Evolutionary conservation across 495 filamentous ascomycete species (phyloP).

Genomic region (Neurospora sp.): DNA sequence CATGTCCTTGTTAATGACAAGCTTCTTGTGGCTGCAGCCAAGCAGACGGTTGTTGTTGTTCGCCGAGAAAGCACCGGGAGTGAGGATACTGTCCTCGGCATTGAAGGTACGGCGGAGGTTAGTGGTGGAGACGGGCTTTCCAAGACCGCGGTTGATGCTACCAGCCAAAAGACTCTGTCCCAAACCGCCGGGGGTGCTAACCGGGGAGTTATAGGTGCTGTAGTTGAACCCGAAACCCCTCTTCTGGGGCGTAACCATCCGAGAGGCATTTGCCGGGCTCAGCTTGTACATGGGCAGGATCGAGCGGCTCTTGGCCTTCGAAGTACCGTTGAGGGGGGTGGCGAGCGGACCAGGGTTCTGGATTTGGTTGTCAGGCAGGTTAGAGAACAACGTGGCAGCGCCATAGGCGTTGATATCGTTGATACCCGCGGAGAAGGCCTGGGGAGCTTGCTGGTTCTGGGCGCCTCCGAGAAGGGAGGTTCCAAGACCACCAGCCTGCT

Average conservation of each 20-base stretch:
- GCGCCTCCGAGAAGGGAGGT: slow-evolving; percentile 33
- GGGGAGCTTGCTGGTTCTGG: slow-evolving; percentile 39
- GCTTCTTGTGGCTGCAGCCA: slow-evolving; percentile 67
- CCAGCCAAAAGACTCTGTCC: slow-evolving; percentile 58
- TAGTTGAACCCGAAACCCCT: slow-evolving; percentile 81
- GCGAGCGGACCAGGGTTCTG: slow-evolving; percentile 73
- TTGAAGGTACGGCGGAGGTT: slow-evolving; percentile 51
- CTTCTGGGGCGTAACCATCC: slow-evolving; percentile 73
- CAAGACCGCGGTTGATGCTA: slow-evolving; percentile 44
- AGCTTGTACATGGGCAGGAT: slow-evolving; percentile 82
- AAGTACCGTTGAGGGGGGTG: slow-evolving; percentile 66
- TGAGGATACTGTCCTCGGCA: slow-evolving; percentile 67
- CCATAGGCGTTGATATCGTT: slow-evolving; percentile 74
- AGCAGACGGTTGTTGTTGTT: slow-evolving; percentile 48
- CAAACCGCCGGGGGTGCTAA: slow-evolving; percentile 57
- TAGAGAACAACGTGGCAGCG: slow-evolving; percentile 66
- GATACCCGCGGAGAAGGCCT: slow-evolving; percentile 67
- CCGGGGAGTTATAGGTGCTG: slow-evolving; percentile 76
- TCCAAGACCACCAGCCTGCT: slow-evolving; percentile 27
- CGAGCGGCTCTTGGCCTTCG: slow-evolving; percentile 61
- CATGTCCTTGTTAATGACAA: slow-evolving; percentile 81
- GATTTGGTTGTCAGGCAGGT: slow-evolving; percentile 50
- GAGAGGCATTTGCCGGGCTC: slow-evolving; percentile 66
- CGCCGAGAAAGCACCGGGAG: slow-evolving; percentile 75
- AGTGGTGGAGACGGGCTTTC: slow-evolving; percentile 54